Base-by-base conservation (phyloP, 345 rosid genomes). In the Populus simonii region DNA sequence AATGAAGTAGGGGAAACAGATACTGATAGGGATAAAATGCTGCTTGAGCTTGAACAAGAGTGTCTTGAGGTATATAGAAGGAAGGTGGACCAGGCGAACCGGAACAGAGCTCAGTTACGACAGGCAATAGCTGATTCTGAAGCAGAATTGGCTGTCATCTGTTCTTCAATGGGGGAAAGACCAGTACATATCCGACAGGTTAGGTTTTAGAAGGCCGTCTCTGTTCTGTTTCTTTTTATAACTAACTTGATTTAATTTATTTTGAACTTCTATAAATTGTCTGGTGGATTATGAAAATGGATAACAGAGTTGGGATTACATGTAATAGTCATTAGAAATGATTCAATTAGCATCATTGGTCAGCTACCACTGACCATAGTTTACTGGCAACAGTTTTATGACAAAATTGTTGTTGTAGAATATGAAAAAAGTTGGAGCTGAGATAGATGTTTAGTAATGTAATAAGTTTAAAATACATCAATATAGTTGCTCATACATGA, bases 121-220 rank as follows among this genome's bases (percentile, higher is more conserved):
- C 93, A 89, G 83, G 83, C 86, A 2, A 94, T 94, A 51, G 98
- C 97, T 67, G 98, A 94, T 72, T 84, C 90, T 77, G 98, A 96
- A 87, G 97, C 99, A 3, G 88, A 96, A 78, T 89, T 96, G 25
- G 99, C 98, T 29, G 84, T 94, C 33, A 89, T 96, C 38, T 92
- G 97, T 73, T 92, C 98, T 51, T 86, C 97, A 7, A 87, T 94
- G 93, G 98, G 97, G 15, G 98, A 96, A 59, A 89, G 93, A 39
- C 98, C 98, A 9, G 90, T 94, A 39, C 97, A 91, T 79, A 88
- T 92, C 80, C 89, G 94, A 86, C 97, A 91, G 97, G 99, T 96
- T 43, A 75, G 80, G 20, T 38, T 62, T 15, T n/a, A 63, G 68
- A 38, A 65, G 15, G 7, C 2, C n/a, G 29, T 4, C 51, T 69